These are phyloP conservation scores for Arthrobotrys conoides DNA, from an alignment of 2,329 filamentous ascomycete species.

Conservation along the genomic window DNA sequence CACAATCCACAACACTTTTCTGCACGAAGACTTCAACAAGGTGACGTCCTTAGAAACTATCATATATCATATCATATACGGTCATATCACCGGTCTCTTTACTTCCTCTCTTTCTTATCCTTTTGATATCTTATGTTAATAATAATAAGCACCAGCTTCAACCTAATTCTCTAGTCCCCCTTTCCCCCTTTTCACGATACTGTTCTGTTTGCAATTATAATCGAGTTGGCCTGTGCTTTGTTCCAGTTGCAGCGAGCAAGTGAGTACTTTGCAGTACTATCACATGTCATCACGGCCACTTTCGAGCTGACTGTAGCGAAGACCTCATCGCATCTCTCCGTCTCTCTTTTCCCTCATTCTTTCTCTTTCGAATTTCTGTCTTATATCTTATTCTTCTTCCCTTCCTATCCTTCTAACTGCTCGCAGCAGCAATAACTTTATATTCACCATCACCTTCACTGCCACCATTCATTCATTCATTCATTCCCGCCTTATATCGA, in stretches of 20 bases:
- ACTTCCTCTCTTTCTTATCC: not conserved
- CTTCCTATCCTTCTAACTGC: not conserved
- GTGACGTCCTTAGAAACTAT: not conserved
- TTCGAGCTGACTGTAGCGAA: slow-evolving; percentile 4
- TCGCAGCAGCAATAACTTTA: not conserved
- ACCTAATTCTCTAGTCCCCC: not conserved
- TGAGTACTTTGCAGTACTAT: slow-evolving; percentile 17
- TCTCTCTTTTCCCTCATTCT: not conserved
- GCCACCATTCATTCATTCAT: not conserved
- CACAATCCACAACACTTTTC: slow-evolving; percentile 29
- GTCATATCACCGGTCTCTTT: too few relatives aligned
- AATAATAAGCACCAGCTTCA: not conserved
- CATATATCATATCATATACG: not conserved
- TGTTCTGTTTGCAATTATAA: not conserved
- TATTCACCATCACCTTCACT: not conserved
- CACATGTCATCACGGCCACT: slow-evolving; percentile 48
- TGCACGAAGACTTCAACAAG: not conserved
- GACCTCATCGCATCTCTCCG: slow-evolving; percentile 15
- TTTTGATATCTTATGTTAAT: not conserved
- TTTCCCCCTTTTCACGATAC: not conserved
- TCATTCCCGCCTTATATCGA: not conserved
- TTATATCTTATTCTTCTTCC: not conserved
- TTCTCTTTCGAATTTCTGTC: not conserved
- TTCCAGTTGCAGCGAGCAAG: not conserved
- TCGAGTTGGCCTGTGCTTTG: too few relatives aligned